These are phyloP conservation scores for Lasiodiplodia hormozganensis DNA, from an alignment of 2,329 filamentous ascomycete species.

Conservation along the genomic window DNA sequence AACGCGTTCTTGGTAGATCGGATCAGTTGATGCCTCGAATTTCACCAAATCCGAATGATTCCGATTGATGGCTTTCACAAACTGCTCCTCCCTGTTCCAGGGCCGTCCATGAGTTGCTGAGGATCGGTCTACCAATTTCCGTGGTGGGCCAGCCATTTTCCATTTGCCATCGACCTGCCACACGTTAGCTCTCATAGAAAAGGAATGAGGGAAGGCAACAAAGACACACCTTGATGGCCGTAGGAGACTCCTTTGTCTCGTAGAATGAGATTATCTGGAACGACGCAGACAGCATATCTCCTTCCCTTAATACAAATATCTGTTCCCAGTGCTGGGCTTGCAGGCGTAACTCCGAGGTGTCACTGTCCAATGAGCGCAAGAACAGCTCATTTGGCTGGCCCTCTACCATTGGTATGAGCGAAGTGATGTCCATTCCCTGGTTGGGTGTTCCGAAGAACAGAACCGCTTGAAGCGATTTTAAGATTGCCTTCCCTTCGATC, in stretches of 20 bases:
- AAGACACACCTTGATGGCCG: neutral
- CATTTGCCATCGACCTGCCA: neutral
- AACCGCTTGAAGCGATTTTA: neutral
- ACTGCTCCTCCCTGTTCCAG: neutral
- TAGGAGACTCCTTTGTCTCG: constrained; percentile 1
- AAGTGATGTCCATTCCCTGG: neutral
- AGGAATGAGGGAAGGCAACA: too few relatives aligned
- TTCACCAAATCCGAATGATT: neutral
- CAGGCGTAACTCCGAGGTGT: neutral
- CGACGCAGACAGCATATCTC: neutral
- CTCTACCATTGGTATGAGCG: neutral
- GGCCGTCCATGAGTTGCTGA: neutral
- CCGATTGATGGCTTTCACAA: neutral
- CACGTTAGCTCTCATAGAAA: neutral
- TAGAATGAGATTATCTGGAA: constrained; percentile 2
- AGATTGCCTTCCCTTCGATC: neutral
- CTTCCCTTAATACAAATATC: neutral
- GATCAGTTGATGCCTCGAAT: neutral
- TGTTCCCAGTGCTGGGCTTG: neutral
- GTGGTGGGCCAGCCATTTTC: neutral
- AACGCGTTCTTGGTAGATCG: neutral
- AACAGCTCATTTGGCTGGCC: neutral
- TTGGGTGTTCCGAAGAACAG: constrained; percentile 11
- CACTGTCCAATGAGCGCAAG: neutral
- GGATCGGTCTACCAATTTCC: neutral